Evolutionary conservation across 2,329 filamentous ascomycete species (phyloP).

Genomic region (Pseudogymnoascus sp.): DNA sequence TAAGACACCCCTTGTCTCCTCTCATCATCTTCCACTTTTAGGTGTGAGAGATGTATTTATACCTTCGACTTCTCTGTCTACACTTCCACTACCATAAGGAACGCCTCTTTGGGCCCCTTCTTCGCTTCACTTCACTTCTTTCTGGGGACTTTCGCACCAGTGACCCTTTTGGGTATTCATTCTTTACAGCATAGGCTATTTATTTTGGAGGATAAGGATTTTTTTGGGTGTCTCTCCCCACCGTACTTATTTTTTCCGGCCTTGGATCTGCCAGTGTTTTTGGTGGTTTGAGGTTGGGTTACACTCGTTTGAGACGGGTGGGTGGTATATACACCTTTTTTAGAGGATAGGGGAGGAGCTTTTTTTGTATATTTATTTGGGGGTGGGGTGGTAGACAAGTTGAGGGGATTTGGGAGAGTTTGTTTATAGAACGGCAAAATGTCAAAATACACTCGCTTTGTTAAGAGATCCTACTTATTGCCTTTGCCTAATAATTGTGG

Average conservation of each 20-base stretch:
- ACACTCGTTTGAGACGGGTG: constrained; percentile 5
- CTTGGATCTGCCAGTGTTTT: not conserved
- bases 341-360: not conserved
- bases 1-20: not conserved
- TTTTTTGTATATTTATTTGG: not conserved
- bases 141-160: not conserved
- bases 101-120: not conserved
- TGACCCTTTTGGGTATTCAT: constrained; percentile 7
- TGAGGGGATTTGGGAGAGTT: not conserved
- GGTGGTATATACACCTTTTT: not conserved
- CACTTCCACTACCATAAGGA: not conserved
- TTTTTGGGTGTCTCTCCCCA: not conserved
- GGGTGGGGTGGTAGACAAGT: not conserved
- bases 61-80: constrained; percentile 7
- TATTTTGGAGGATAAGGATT: not conserved
- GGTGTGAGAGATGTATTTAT: constrained; percentile 8
- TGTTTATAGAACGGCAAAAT: not conserved
- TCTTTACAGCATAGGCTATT: constrained; percentile 5
- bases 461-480: not conserved
- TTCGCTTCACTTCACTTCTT: not conserved
- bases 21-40: constrained; percentile 2
- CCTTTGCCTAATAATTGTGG: not conserved
- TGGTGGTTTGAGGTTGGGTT: not conserved
- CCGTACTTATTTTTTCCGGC: constrained; percentile 4
- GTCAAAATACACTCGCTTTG: constrained; percentile 3